A percentile compares a stretch with the other conserved stretches of the same genome.
Evolutionary conservation across 306 rosid species (phyloP).

Genomic region (Glycyrrhiza uralensis): DNA sequence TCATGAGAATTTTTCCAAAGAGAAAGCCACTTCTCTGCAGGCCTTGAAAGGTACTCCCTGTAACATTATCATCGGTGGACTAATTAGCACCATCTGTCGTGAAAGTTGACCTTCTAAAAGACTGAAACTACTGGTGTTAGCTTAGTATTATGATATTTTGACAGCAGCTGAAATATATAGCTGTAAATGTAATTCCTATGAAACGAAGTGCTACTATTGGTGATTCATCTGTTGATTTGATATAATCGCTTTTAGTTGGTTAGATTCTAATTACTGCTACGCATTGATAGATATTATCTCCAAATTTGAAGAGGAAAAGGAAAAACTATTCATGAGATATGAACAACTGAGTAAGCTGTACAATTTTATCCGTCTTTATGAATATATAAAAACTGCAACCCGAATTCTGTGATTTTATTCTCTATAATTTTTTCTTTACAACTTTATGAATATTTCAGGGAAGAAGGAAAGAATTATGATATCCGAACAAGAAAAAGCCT

Average conservation of each 20-base stretch:
- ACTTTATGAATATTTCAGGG: conserved; percentile 48
- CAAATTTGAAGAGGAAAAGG: conserved; percentile 90
- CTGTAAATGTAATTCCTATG: not conserved
- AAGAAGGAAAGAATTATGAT: conserved; percentile 70
- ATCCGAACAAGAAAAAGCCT: conserved; percentile 72
- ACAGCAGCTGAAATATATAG: not conserved
- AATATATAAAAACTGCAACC: not conserved
- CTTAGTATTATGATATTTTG: not conserved
- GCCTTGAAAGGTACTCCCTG: conserved; percentile 62
- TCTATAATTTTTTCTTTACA: not conserved
- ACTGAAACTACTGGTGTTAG: not conserved
- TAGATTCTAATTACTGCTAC: conserved; percentile 10
- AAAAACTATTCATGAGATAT: conserved; percentile 64
- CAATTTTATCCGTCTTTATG: not conserved
- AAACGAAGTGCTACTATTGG: not conserved
- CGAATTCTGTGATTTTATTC: not conserved
- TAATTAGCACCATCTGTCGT: not conserved
- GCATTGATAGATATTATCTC: conserved; percentile 60
- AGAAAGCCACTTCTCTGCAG: conserved; percentile 66
- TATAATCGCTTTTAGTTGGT: not conserved
- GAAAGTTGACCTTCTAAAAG: not conserved
- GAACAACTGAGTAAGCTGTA: conserved; percentile 82
- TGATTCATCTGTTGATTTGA: not conserved
- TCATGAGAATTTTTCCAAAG: conserved; percentile 73
- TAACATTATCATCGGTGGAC: not conserved